Conservation (phyloP, 805 yeast species). For the Diddensiella caesifluorescens region DNA sequence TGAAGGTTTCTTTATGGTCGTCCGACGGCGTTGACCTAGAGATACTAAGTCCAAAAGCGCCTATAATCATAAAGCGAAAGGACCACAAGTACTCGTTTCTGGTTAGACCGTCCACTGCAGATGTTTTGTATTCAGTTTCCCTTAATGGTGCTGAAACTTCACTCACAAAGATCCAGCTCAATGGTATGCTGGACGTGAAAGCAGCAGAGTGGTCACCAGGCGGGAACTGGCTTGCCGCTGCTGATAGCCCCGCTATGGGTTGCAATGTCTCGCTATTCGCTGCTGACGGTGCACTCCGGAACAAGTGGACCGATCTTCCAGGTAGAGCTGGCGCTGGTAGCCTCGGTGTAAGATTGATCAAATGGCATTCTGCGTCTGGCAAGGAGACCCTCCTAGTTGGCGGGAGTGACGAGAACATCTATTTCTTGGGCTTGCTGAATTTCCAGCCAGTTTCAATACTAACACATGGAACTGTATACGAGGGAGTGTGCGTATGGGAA, state of each 20-base stretch:
- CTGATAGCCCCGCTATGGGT: constrained; percentile 19
- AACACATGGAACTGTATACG: constrained; percentile 18
- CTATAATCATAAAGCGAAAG: constrained; percentile 1
- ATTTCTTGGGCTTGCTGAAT: constrained; percentile 11
- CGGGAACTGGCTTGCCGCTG: constrained; percentile 18
- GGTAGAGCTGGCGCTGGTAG: constrained; percentile 4
- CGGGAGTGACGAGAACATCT: constrained; percentile 16
- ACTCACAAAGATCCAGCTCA: constrained; percentile 1
- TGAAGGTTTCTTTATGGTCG: constrained; percentile 17
- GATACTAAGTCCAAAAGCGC: constrained; percentile 13
- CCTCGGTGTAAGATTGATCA: constrained; percentile 11
- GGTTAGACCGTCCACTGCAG: constrained; percentile 13
- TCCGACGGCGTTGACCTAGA: constrained; percentile 20
- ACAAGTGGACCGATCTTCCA: constrained; percentile 12
- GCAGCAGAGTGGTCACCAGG: constrained; percentile 19
- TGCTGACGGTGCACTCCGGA: constrained; percentile 14
- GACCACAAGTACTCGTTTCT: constrained; percentile 9
- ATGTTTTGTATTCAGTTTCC: constrained; percentile 11
- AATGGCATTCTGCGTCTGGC: constrained; percentile 11
- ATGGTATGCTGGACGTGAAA: constrained; percentile 17
- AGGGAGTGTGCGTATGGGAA: constrained; percentile 18
- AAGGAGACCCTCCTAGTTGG: constrained; percentile 20
- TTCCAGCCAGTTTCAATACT: constrained; percentile 14
- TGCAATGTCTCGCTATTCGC: constrained; percentile 18
- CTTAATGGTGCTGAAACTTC: constrained; percentile 1